A percentile compares a stretch with the other conserved stretches of the same genome.
These are phyloP conservation scores for Golubevia pallescens DNA, from an alignment of 1,284 basidiomycete genomes.

Conservation along the genomic window DNA sequence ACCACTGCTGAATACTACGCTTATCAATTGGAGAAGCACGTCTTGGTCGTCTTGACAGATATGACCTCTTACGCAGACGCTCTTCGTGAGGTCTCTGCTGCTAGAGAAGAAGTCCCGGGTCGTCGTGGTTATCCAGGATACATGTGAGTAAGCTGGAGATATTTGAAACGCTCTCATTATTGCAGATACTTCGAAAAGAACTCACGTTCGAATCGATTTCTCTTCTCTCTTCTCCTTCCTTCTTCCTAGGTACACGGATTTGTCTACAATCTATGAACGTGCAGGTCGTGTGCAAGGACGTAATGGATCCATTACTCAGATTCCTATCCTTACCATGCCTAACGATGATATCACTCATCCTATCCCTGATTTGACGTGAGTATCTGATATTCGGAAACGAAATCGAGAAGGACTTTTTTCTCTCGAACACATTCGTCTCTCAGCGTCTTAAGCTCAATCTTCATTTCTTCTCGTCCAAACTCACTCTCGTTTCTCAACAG, in stretches of 20 bases:
- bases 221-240: not conserved
- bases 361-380: constrained; percentile 86
- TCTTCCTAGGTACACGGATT: constrained; percentile 47
- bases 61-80: constrained; percentile 99
- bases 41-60: constrained; percentile 97
- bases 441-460: too few species aligned
- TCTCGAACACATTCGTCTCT: too few species aligned
- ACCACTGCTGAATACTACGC: constrained; percentile 99
- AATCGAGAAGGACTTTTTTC: too few species aligned
- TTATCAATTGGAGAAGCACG: constrained; percentile 99
- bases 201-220: not conserved
- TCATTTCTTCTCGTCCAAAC: too few species aligned
- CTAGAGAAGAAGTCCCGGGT: constrained; percentile 98
- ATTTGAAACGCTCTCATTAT: not conserved
- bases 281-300: constrained; percentile 96
- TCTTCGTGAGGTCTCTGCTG: constrained; percentile 95
- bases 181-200: not conserved
- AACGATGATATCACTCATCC: constrained; percentile 99
- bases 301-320: constrained; percentile 99
- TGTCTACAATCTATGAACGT: constrained; percentile 95
- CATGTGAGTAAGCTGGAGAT: constrained; percentile 71
- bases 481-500: not conserved
- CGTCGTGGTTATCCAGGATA: constrained; percentile 98
- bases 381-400: too few species aligned
- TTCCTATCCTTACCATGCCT: constrained; percentile 99